Evolutionary conservation across 148 eudicot genomes (phyloP), one percentile per base, ranked within the genome.

Genomic region (Vaccinium darrowii): DNA sequence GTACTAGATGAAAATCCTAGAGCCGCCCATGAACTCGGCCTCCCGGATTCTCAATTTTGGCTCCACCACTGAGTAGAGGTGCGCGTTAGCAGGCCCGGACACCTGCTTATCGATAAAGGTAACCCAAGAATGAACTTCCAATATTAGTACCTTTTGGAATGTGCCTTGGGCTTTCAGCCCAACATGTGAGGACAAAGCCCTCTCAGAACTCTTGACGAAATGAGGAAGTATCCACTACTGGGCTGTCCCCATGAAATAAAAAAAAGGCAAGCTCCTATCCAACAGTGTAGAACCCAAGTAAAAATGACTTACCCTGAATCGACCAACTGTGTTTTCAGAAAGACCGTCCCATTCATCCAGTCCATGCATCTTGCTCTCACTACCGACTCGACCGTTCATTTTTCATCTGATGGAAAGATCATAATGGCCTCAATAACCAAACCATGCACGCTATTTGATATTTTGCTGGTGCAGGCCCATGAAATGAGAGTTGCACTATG

Each of bases 361-460:
- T 7, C 2, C 30, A 72, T 30, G 27, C 36, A 67, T 67, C 73
- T n/a, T 67, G 3, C 25, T 7, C 25, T 67, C 10, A 33, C 19
- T 43, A 23, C 60, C 3, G 18, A 7, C 63, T 58, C 7, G 85
- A 67, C 1, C 30, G 52, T 47, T 43, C 30, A 71, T 88, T 81
- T 82, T 83, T 86, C 90, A 88, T 86, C 79, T 84, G 83, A 86
- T 86, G 86, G 54, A 88, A 88, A 88, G 50, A 78, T 23, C 88
- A 62, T 80, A 52, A 88, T 80, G 30, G 86, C 90, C 78, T 58
- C 76, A 84, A 5, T 43, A 43, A 43, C 47, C 5, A 75, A 81
- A 67, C 88, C 88, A 81, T 86, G 84, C 43, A 43, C 7, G 7
- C 47, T 43, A 43, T 43, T 43, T 43, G 47, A 43, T 43, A 43